Percentiles rank a stretch among this genome's conserved stretches.
phyloP scores from a whole-genome alignment of 768 basidiomycete species.

The Gymnopilus junonius region DNA sequence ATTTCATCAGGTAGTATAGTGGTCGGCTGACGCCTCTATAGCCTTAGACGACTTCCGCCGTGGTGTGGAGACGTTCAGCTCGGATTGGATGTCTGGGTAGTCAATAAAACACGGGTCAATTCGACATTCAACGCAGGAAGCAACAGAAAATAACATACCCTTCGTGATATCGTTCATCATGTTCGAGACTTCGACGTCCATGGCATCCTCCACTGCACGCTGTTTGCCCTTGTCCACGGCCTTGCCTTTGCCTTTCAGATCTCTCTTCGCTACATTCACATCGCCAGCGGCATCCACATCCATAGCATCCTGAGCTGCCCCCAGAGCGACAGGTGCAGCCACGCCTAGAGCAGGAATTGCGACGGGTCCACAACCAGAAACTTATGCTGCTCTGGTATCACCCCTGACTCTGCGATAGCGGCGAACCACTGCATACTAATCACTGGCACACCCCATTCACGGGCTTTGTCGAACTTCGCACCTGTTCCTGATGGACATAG shows the following conservation, averaged over 20 bases:
- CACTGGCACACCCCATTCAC: constrained; percentile 79
- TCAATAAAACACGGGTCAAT: background rate
- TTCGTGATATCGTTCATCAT: constrained; percentile 52
- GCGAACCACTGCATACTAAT: constrained; percentile 74
- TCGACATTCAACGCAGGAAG: background rate
- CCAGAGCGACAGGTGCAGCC: background rate
- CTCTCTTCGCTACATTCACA: constrained; percentile 6
- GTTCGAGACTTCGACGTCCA: constrained; percentile 26
- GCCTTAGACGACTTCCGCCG: constrained; percentile 3
- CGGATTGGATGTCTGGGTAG: constrained; percentile 3
- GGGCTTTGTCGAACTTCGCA: constrained; percentile 77
- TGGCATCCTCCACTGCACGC: constrained; percentile 7
- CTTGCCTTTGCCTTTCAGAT: constrained; percentile 32
- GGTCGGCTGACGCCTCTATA: constrained; percentile 24
- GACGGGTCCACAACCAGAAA: constrained; percentile 35
- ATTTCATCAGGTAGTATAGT: constrained; percentile 11
- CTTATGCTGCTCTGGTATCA: constrained; percentile 40
- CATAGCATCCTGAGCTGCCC: constrained; percentile 17
- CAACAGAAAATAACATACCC: constrained; percentile 30
- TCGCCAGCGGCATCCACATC: constrained; percentile 20
- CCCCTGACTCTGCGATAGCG: constrained; percentile 57
- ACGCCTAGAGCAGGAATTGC: constrained; percentile 9
- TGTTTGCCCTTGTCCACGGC: constrained; percentile 20
- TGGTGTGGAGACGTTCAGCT: background rate
- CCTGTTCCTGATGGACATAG: constrained; percentile 75